phyloP scores from a whole-genome alignment of 2,329 filamentous ascomycete species.

The Fusarium multiceps region DNA sequence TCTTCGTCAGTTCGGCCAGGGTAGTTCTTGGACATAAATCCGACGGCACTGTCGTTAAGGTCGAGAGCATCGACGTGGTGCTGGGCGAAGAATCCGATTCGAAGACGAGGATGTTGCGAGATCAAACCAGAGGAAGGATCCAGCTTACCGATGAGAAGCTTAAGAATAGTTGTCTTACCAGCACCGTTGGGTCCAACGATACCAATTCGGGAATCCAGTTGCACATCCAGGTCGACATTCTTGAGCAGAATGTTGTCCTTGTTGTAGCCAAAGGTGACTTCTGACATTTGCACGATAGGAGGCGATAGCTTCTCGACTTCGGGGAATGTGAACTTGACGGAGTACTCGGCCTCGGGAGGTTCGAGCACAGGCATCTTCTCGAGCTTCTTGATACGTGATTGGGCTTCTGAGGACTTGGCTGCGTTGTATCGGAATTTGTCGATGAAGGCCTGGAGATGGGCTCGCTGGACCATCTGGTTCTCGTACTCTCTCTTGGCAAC shows the following conservation, averaged over 20 bases:
- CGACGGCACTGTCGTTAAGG: constrained; percentile 86
- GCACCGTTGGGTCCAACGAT: constrained; percentile 99
- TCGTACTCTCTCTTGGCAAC: constrained; percentile 97
- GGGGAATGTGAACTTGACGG: constrained; percentile 95
- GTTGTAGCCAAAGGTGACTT: constrained; percentile 89
- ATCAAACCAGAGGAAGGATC: constrained; percentile 82
- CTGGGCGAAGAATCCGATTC: constrained; percentile 97
- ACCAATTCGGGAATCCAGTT: constrained; percentile 96
- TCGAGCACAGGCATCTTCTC: constrained; percentile 96
- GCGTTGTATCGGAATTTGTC: constrained; percentile 99
- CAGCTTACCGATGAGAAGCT: constrained; percentile 92
- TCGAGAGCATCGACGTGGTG: constrained; percentile 98
- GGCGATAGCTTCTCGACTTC: constrained; percentile 98
- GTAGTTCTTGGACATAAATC: constrained; percentile 94
- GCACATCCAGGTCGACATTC: constrained; percentile 94
- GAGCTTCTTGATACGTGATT: constrained; percentile 98
- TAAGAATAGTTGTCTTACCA: constrained; percentile 98
- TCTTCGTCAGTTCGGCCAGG: constrained; percentile 95
- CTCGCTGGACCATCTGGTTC: constrained; percentile 94
- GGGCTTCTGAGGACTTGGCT: constrained; percentile 97
- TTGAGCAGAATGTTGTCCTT: constrained; percentile 81
- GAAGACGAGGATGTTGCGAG: constrained; percentile 85
- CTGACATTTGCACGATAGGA: constrained; percentile 97
- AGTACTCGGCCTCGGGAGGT: constrained; percentile 92
- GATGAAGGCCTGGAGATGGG: constrained; percentile 96